phyloP scores from a whole-genome alignment of 2,329 filamentous ascomycete species.

The Penicillium sp. region DNA sequence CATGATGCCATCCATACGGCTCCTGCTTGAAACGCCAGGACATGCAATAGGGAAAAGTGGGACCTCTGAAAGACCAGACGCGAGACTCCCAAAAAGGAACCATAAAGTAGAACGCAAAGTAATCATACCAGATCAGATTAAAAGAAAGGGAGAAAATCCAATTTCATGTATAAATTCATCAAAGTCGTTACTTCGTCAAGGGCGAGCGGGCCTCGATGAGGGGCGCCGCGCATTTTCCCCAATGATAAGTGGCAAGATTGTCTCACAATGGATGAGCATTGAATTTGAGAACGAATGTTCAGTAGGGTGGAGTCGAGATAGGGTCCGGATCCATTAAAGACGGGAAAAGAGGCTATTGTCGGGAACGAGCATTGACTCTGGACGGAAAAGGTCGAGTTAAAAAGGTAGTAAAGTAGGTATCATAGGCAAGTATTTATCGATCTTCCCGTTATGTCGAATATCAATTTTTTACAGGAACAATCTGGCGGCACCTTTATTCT shows the following conservation, averaged over 20 bases:
- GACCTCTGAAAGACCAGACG: slow-evolving; percentile 20
- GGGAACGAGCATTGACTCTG: not conserved
- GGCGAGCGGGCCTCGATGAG: slow-evolving; percentile 6
- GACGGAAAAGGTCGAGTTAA: not conserved
- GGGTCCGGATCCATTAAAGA: not conserved
- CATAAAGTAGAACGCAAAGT: slow-evolving; percentile 14
- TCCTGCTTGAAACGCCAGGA: slow-evolving; percentile 36
- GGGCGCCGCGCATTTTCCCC: not conserved
- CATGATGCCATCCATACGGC: slow-evolving; percentile 34
- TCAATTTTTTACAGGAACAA: slow-evolving; percentile 34
- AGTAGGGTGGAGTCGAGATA: not conserved
- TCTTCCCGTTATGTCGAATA: slow-evolving; percentile 6
- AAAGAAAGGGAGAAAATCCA: slow-evolving; percentile 22
- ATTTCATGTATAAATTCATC: slow-evolving; percentile 42
- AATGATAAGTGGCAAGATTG: slow-evolving; percentile 19
- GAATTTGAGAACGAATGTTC: not conserved
- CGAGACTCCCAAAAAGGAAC: slow-evolving; percentile 7
- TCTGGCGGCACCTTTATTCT: slow-evolving; percentile 44
- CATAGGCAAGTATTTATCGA: not conserved
- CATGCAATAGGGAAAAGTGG: slow-evolving; percentile 31
- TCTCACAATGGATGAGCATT: not conserved
- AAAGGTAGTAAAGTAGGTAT: not conserved
- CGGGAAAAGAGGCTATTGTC: not conserved
- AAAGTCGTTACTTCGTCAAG: slow-evolving; percentile 43
- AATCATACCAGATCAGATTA: slow-evolving; percentile 10